Evolutionary conservation across 768 basidiomycete species (phyloP), one percentile per base, ranked within the genome.

Genomic region (Pleurotus salmoneostramineus): DNA sequence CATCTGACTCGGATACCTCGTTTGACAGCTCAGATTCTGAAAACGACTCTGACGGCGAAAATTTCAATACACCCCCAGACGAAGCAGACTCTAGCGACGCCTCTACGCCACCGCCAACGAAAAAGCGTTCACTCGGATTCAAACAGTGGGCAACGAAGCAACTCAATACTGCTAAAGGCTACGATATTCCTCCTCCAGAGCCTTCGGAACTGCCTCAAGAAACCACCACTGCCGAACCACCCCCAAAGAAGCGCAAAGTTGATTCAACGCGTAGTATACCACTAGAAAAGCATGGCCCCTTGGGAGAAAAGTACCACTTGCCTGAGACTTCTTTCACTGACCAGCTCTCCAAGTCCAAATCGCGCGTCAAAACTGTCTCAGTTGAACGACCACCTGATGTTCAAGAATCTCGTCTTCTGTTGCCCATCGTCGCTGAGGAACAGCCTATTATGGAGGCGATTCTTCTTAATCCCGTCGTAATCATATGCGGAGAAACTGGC

Each of bases 391-490:
- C 86, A 3, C 64, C 76, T 11, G 89, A 88, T 15, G 84, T 96
- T 4, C 82, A 91, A 60, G 90, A 90, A 60, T 78, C 86, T 2
- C 79, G 97, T 44, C 71, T 94, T 52, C 75, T 89, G 58, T 73
- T 99, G 1, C 97, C 97, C 3, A 93, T 98, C 61, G 82, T 93
- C 15, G 84, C 90, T 5, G 95, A 98, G 69, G 97, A 99, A 66
- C 95, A 98, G 65, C 80, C 84, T 2, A 93, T 99, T 56, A 89
- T 98, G 86, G 95, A 96, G 66, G 84, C 93, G 4, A 84, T 99
- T 46, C 71, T 93, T 56, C 75, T 97, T 36, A 86, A 98, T 68
- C 84, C 89, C 0, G 90, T 96, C 5, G 88, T 94, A 32, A 82
- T 95, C 57, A 87, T 97, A 45, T 82, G 81, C 56, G 82, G 97